phyloP scores from a whole-genome alignment of 345 rosid genomes.

The Eucalyptus cloeziana region DNA sequence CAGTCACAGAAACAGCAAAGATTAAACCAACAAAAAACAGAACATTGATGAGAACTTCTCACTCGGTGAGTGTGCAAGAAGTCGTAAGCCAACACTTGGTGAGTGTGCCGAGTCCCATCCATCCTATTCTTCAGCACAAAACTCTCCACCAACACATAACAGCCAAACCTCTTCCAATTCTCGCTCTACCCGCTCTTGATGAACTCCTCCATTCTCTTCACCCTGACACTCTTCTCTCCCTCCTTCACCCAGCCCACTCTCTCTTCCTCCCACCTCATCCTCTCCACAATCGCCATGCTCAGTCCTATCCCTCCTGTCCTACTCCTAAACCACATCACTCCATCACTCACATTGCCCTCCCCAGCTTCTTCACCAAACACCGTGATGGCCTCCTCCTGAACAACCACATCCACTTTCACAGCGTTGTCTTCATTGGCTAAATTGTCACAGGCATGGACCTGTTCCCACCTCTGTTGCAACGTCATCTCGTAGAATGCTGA shows the following conservation, averaged over 20 bases:
- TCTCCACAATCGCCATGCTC: conserved; percentile 18
- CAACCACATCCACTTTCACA: no score
- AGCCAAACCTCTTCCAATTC: conserved; percentile 32
- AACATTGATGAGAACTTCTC: background rate
- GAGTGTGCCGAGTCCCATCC: conserved; percentile 21
- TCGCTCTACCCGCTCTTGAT: background rate
- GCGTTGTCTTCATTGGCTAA: no score
- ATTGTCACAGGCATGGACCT: no score
- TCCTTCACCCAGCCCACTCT: conserved; percentile 34
- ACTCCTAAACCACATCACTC: conserved; percentile 19
- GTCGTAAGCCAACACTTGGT: conserved; percentile 23
- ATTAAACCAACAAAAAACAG: background rate
- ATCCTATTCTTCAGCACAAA: conserved; percentile 36
- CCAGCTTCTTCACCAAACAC: no score
- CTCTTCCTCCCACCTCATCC: conserved; percentile 40
- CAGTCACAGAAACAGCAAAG: background rate
- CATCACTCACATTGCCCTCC: background rate
- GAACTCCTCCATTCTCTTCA: conserved; percentile 13
- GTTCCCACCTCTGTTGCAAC: no score
- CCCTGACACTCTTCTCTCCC: background rate
- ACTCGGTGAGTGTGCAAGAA: conserved; percentile 13
- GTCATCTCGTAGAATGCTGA: no score
- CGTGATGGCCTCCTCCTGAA: no score
- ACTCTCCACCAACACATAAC: conserved; percentile 51
- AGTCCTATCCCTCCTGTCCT: conserved; percentile 22